Percentiles rank a stretch among this genome's conserved stretches.
Evolutionary conservation across 2,329 filamentous ascomycete species (phyloP).

Genomic region (Sarocladium kiliense): DNA sequence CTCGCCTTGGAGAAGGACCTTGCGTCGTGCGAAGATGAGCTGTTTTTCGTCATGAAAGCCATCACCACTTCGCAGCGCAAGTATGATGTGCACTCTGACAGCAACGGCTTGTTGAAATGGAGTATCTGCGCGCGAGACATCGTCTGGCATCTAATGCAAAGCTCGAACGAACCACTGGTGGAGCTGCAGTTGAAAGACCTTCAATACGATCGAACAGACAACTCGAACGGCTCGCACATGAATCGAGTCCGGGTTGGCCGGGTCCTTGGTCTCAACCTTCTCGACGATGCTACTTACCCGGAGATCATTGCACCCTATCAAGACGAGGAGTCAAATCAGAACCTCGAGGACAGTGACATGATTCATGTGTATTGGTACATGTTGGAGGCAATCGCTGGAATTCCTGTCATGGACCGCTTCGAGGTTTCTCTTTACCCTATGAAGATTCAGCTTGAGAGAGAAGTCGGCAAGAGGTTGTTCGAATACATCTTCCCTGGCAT

Average conservation of each 20-base stretch:
- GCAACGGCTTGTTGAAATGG: slow-evolving; percentile 80
- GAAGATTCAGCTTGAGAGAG: slow-evolving; percentile 87
- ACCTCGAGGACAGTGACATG: slow-evolving; percentile 65
- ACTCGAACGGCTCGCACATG: slow-evolving; percentile 92
- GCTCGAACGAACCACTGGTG: slow-evolving; percentile 79
- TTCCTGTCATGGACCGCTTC: slow-evolving; percentile 95
- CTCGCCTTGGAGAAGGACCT: slow-evolving; percentile 86
- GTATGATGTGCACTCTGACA: slow-evolving; percentile 64
- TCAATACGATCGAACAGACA: slow-evolving; percentile 91
- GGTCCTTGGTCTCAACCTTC: slow-evolving; percentile 81
- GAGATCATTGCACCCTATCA: slow-evolving; percentile 91
- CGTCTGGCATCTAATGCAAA: slow-evolving; percentile 92
- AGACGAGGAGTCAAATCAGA: slow-evolving; percentile 53
- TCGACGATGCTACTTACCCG: slow-evolving; percentile 87
- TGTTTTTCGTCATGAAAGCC: slow-evolving; percentile 99
- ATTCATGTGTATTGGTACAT: slow-evolving; percentile 95
- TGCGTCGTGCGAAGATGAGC: slow-evolving; percentile 84
- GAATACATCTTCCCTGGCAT: slow-evolving; percentile 95
- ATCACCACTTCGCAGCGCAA: slow-evolving; percentile 95
- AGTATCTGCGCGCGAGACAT: slow-evolving; percentile 93
- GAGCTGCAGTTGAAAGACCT: slow-evolving; percentile 91
- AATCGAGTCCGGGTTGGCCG: slow-evolving; percentile 86
- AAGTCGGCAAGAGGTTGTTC: slow-evolving; percentile 88
- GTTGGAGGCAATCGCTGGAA: slow-evolving; percentile 95
- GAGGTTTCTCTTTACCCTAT: slow-evolving; percentile 91